These are phyloP conservation scores for Aureobasidium sp. DNA, from an alignment of 2,329 filamentous ascomycete genomes.

Conservation along the genomic window DNA sequence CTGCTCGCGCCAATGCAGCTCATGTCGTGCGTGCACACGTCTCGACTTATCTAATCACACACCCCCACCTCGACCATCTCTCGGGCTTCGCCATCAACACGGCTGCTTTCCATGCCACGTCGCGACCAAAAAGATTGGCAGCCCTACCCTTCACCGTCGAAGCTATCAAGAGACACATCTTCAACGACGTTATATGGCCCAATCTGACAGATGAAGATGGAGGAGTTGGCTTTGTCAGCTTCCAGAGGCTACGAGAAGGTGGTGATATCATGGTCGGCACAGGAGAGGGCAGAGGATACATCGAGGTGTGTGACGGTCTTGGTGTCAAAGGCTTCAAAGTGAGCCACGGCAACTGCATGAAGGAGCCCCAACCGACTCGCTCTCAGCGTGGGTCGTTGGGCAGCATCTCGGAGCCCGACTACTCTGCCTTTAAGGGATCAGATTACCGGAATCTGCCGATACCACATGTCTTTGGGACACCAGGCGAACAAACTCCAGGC, in stretches of 20 bases:
- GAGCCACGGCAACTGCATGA: conserved; percentile 84
- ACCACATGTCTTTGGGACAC: not conserved
- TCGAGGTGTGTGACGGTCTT: conserved; percentile 83
- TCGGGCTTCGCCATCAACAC: conserved; percentile 91
- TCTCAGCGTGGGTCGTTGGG: conserved; percentile 37
- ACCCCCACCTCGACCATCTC: conserved; percentile 95
- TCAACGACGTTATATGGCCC: conserved; percentile 97
- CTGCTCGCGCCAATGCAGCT: conserved; percentile 68
- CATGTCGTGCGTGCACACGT: conserved; percentile 73
- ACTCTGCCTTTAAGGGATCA: not conserved
- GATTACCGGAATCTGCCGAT: conserved; percentile 3
- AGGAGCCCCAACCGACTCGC: conserved; percentile 33
- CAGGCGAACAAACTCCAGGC: conserved; percentile 7
- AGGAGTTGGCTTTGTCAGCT: conserved; percentile 85
- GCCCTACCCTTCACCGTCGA: conserved; percentile 83
- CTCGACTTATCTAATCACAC: conserved; percentile 85
- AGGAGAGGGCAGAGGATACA: conserved; percentile 72
- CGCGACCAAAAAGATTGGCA: conserved; percentile 74
- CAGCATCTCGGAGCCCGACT: conserved; percentile 30
- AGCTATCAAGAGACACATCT: conserved; percentile 88
- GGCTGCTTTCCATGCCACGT: conserved; percentile 70
- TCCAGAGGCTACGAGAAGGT: conserved; percentile 79
- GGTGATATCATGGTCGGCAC: conserved; percentile 78
- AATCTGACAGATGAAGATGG: conserved; percentile 95
- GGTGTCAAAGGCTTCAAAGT: conserved; percentile 81